phyloP scores from a whole-genome alignment of 2,329 filamentous ascomycete genomes.

The Xylaria sp. region DNA sequence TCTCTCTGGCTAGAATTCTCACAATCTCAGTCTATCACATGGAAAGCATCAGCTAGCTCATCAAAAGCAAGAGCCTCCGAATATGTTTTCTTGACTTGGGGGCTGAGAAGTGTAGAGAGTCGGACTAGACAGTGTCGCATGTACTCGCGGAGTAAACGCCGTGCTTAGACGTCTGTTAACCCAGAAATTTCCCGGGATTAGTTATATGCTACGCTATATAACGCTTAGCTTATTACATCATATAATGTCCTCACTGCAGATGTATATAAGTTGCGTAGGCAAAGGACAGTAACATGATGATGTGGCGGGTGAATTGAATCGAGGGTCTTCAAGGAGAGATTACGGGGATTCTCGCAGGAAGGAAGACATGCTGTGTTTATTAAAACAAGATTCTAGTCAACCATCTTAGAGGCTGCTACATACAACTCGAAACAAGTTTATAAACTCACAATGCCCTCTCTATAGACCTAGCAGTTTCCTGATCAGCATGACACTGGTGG shows the following conservation, averaged over 20 bases:
- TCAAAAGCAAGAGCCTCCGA: constrained; percentile 2
- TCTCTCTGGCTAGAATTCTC: not conserved
- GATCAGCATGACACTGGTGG: not conserved
- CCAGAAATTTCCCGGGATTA: constrained; percentile 4
- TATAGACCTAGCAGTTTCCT: not conserved
- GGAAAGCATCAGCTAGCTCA: not conserved
- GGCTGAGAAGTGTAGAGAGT: too few relatives aligned
- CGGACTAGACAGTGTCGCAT: too few relatives aligned
- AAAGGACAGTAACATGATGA: too few relatives aligned
- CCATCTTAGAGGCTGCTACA: too few relatives aligned
- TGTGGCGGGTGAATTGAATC: not conserved
- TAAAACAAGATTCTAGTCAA: too few relatives aligned
- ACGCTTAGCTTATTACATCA: too few relatives aligned
- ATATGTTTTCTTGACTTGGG: not conserved
- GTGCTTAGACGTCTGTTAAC: not conserved
- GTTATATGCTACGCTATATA: not conserved
- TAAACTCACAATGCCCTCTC: not conserved
- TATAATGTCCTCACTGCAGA: not conserved
- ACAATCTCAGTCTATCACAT: not conserved
- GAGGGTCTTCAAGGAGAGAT: not conserved
- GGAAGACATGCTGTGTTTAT: too few relatives aligned
- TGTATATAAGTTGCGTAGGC: not conserved
- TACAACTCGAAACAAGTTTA: not conserved
- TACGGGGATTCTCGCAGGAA: not conserved
- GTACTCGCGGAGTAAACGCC: not conserved